These are phyloP conservation scores for Eutypa lata DNA, from an alignment of 2,329 filamentous ascomycete species.

Conservation along the genomic window DNA sequence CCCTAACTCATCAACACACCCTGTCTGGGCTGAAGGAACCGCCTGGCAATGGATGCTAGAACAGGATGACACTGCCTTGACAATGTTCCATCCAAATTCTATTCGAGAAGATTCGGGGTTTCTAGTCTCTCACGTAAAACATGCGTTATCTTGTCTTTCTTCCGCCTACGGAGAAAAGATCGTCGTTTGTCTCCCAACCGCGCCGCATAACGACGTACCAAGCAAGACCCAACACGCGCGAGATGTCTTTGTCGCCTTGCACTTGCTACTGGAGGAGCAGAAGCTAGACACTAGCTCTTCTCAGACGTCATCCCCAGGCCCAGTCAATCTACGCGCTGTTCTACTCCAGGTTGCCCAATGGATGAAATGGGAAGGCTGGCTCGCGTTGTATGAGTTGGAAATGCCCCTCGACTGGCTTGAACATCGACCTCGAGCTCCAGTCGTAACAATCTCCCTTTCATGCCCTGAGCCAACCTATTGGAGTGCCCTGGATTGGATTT, in stretches of 20 bases:
- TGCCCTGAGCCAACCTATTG: conserved; percentile 28
- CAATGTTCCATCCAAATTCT: conserved; percentile 21
- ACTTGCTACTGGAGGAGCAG: conserved; percentile 84
- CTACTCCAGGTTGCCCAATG: conserved; percentile 79
- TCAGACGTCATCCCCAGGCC: conserved; percentile 41
- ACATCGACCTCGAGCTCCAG: conserved; percentile 3
- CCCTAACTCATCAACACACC: conserved; percentile 46
- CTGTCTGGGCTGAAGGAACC: conserved; percentile 57
- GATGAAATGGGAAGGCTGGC: conserved; percentile 66
- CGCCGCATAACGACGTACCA: conserved; percentile 47
- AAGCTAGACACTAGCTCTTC: conserved; percentile 67
- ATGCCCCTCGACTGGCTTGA: conserved; percentile 44
- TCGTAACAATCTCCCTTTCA: conserved; percentile 3
- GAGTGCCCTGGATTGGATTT: conserved; percentile 52
- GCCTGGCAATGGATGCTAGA: conserved; percentile 73
- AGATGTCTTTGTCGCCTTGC: conserved; percentile 71
- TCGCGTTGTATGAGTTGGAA: conserved; percentile 48
- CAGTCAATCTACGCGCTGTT: conserved; percentile 62
- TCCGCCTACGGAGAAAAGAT: conserved; percentile 55
- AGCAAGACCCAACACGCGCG: conserved; percentile 59
- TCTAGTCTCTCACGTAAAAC: conserved; percentile 48
- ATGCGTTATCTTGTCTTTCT: conserved; percentile 64
- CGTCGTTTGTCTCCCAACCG: conserved; percentile 66
- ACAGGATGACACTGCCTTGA: conserved; percentile 39
- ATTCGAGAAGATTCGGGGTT: conserved; percentile 34